phyloP scores from a whole-genome alignment of 768 basidiomycete species.

The Vararia minispora region DNA sequence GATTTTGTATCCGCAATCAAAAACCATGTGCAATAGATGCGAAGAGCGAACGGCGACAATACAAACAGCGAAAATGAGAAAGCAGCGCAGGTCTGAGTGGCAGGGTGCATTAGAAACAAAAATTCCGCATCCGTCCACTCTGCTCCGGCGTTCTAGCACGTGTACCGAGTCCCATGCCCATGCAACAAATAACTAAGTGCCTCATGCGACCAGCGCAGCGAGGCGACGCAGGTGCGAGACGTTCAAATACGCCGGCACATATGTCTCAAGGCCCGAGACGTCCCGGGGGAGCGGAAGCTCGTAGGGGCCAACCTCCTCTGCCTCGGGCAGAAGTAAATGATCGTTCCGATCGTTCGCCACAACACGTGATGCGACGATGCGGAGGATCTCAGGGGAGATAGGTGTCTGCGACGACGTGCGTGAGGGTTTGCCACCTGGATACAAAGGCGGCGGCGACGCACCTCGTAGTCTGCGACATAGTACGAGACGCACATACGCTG shows the following conservation, averaged over 20 bases:
- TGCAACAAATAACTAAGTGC: too few relatives aligned
- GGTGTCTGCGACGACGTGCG: constrained; percentile 51
- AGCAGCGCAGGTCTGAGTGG: too few relatives aligned
- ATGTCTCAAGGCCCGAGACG: constrained; percentile 93
- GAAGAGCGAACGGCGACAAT: too few relatives aligned
- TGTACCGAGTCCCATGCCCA: too few relatives aligned
- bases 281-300: constrained; percentile 91
- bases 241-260: constrained; percentile 85
- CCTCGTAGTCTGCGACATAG: constrained; percentile 99
- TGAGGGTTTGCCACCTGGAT: constrained; percentile 1
- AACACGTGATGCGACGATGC: constrained; percentile 92
- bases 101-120: too few relatives aligned
- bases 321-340: constrained; percentile 92
- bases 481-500: constrained; percentile 99
- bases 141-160: too few relatives aligned
- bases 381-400: constrained; percentile 93
- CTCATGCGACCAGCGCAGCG: constrained; percentile 73
- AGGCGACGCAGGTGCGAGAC: constrained; percentile 82
- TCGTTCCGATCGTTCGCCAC: constrained; percentile 95
- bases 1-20: too few relatives aligned
- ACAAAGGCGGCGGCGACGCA: constrained; percentile 21
- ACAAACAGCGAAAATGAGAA: too few relatives aligned
- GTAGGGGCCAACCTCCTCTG: constrained; percentile 93
- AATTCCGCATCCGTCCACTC: too few relatives aligned
- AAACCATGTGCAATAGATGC: too few relatives aligned